Evolutionary conservation across 345 rosid species (phyloP).

Genomic region (Kernera saxatilis): DNA sequence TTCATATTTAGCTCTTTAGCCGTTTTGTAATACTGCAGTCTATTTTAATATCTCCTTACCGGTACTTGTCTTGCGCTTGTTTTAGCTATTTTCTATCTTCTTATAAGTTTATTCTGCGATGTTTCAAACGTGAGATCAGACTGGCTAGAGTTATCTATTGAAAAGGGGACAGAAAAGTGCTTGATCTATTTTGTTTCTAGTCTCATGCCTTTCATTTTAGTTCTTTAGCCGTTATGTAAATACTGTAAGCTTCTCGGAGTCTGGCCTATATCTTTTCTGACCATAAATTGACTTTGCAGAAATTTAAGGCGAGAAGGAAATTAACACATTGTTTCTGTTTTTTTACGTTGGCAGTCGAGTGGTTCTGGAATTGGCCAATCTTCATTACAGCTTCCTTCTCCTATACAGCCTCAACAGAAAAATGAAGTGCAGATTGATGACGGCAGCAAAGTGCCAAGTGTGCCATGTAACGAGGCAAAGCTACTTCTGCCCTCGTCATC

Average conservation of each 20-base stretch:
- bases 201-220: constrained; percentile 3
- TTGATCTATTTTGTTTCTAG: neutral
- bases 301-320: neutral
- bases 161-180: neutral
- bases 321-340: neutral
- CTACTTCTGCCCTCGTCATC: constrained; percentile 40
- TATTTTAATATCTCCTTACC: neutral
- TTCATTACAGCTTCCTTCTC: constrained; percentile 48
- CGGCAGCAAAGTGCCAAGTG: constrained; percentile 36
- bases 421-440: constrained; percentile 61
- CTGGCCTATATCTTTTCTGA: neutral
- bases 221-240: neutral
- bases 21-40: neutral
- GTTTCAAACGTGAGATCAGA: neutral
- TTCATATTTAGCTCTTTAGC: too few relatives aligned
- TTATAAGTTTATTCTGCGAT: neutral
- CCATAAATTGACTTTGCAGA: neutral
- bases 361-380: constrained; percentile 33
- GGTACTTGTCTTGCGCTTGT: neutral
- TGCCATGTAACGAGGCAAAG: constrained; percentile 26
- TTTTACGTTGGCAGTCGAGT: constrained; percentile 42
- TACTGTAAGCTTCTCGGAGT: neutral
- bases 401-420: constrained; percentile 49
- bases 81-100: neutral
- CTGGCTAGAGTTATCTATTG: neutral